Conservation (phyloP, 768 basidiomycete genomes). For the Melanogaster broomeanus region DNA sequence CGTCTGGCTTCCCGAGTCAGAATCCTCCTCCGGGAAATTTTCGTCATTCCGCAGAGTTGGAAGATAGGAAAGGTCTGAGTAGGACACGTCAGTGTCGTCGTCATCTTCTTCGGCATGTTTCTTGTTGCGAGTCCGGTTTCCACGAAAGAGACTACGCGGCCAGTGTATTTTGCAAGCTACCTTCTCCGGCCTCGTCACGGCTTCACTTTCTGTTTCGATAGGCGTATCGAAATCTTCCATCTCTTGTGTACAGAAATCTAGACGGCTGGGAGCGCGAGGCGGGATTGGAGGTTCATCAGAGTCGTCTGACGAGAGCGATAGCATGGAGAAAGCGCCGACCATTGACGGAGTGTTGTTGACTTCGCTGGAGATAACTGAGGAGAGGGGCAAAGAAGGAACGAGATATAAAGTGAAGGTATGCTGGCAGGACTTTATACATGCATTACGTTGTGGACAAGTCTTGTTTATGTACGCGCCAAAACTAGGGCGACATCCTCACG, state of each 20-base stretch:
- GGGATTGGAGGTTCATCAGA: slow-evolving; percentile 25
- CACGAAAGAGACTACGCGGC: slow-evolving; percentile 5
- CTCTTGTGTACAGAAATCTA: slow-evolving; percentile 38
- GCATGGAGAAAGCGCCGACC: slow-evolving; percentile 9
- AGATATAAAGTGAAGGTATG: neutral
- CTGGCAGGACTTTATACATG: slow-evolving; percentile 3
- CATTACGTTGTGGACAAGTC: neutral
- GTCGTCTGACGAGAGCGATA: slow-evolving; percentile 9
- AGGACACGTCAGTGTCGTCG: neutral
- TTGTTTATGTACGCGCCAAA: slow-evolving; percentile 10
- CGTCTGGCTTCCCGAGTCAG: slow-evolving; percentile 11
- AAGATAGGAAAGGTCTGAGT: neutral
- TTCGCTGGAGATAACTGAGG: neutral
- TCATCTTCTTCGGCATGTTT: slow-evolving; percentile 9
- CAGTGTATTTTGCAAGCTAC: slow-evolving; percentile 12
- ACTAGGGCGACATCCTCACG: too few species aligned
- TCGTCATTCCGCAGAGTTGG: neutral
- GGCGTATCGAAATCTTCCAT: neutral
- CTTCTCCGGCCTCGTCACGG: neutral
- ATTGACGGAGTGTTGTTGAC: slow-evolving; percentile 2
- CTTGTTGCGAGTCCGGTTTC: neutral
- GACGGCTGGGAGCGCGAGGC: slow-evolving; percentile 48
- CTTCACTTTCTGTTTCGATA: neutral
- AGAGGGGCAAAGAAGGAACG: neutral
- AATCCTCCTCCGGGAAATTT: slow-evolving; percentile 4